These are phyloP conservation scores for Physcia stellaris DNA, from an alignment of 495 filamentous ascomycete genomes.

Conservation along the genomic window DNA sequence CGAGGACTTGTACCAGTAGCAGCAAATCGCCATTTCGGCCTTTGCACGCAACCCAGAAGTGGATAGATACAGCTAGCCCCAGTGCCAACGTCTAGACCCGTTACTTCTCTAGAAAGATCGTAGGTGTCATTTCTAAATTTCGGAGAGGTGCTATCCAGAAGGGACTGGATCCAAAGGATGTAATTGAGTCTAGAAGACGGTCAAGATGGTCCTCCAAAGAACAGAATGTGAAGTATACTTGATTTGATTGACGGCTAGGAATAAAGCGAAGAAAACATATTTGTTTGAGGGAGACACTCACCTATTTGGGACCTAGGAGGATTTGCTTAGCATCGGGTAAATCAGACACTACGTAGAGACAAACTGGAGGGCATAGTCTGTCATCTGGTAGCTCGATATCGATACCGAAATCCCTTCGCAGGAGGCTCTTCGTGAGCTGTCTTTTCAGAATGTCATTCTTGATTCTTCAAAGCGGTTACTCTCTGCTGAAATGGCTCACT, in stretches of 20 bases:
- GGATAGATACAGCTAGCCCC: slow-evolving; percentile 89
- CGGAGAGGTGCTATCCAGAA: slow-evolving; percentile 61
- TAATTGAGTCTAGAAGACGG: slow-evolving; percentile 56
- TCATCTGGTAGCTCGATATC: slow-evolving; percentile 56
- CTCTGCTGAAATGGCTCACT: slow-evolving; percentile 25
- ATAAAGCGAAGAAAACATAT: too few species aligned
- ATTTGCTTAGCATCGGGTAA: too few species aligned
- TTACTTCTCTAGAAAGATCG: slow-evolving; percentile 39
- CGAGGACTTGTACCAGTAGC: slow-evolving; percentile 41
- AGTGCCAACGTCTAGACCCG: slow-evolving; percentile 81
- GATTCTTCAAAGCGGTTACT: too few species aligned
- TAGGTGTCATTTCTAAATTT: slow-evolving; percentile 38
- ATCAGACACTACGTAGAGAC: too few species aligned
- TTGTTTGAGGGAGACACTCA: too few species aligned
- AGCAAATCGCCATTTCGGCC: slow-evolving; percentile 56
- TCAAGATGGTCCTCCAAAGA: not conserved
- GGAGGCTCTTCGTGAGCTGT: slow-evolving; percentile 68
- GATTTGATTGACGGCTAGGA: not conserved
- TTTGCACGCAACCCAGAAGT: slow-evolving; percentile 57
- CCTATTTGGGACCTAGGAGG: not conserved
- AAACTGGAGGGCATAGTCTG: slow-evolving; percentile 80
- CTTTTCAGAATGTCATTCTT: too few species aligned
- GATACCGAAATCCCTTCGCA: slow-evolving; percentile 63
- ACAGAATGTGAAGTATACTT: not conserved
- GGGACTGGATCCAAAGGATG: slow-evolving; percentile 74